Conservation (phyloP, 805 yeast genomes). For the Ogataea pini region DNA sequence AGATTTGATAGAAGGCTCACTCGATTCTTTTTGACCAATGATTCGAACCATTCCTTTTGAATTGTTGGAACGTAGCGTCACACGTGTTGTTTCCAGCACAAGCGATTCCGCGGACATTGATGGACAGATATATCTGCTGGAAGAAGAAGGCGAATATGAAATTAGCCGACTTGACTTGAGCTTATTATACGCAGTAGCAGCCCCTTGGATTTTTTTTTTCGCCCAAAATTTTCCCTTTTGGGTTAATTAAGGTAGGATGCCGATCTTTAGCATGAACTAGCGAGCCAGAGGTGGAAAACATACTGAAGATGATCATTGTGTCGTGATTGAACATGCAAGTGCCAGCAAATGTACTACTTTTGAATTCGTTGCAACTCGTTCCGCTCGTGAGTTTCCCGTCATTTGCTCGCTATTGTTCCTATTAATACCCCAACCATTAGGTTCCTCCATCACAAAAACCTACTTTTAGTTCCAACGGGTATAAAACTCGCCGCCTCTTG, state of each 20-base stretch:
- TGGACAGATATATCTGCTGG: neutral
- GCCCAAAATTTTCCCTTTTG: neutral
- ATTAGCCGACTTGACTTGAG: neutral
- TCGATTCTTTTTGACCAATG: neutral
- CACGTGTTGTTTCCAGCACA: conserved; percentile 2
- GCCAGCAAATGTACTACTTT: too few species aligned
- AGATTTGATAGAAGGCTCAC: neutral
- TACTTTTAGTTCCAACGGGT: neutral
- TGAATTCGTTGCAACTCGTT: too few species aligned
- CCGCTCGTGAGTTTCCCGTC: too few species aligned
- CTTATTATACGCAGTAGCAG: neutral
- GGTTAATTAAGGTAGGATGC: neutral
- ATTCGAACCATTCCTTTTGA: conserved; percentile 2
- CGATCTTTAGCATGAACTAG: neutral
- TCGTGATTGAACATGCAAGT: too few species aligned
- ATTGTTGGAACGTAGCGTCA: neutral
- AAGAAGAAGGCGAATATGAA: neutral
- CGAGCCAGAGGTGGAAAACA: too few species aligned
- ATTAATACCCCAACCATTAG: neutral
- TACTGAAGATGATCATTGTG: too few species aligned
- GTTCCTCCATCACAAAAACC: neutral
- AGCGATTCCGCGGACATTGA: conserved; percentile 2
- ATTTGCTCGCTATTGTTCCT: too few species aligned
- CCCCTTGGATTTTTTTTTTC: conserved; percentile 3
- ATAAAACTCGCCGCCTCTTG: neutral